Conservation (phyloP, 345 rosid species). For the Luvunga scandens region DNA sequence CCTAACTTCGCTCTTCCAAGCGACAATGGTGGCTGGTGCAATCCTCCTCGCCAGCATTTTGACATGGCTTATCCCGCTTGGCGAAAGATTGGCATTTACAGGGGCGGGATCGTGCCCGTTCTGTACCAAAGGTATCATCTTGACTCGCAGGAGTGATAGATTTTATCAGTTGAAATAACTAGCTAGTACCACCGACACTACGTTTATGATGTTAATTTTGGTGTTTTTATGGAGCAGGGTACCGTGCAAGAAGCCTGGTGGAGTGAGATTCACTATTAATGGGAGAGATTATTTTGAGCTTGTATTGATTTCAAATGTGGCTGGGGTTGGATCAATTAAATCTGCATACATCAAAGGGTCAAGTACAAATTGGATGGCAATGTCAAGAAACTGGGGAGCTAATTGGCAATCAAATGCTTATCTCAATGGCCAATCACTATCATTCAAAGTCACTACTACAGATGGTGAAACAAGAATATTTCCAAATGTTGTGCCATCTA, state of each 20-base stretch:
- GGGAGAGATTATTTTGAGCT: constrained; percentile 89
- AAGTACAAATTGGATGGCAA: constrained; percentile 68
- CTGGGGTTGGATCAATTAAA: constrained; percentile 66
- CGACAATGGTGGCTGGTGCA: constrained; percentile 96
- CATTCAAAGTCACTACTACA: constrained; percentile 68
- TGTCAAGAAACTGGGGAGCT: constrained; percentile 96
- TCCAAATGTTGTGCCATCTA: constrained; percentile 48
- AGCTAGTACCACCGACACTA: neutral
- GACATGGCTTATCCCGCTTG: constrained; percentile 97
- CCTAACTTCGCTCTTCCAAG: constrained; percentile 68
- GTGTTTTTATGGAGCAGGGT: constrained; percentile 47
- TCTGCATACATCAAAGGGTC: constrained; percentile 74
- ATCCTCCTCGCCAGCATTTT: constrained; percentile 89
- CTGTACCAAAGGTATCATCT: constrained; percentile 58
- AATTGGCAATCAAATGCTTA: constrained; percentile 92
- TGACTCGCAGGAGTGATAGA: neutral
- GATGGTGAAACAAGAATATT: constrained; percentile 60
- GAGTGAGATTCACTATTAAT: constrained; percentile 82
- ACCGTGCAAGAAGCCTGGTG: constrained; percentile 75
- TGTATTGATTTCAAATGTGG: constrained; percentile 69
- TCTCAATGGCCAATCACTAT: constrained; percentile 75
- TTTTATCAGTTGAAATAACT: neutral
- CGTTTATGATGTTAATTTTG: neutral
- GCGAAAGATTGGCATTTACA: constrained; percentile 80
- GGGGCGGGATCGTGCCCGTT: constrained; percentile 89